Conservation (phyloP, 345 rosid genomes). For the Eucalyptus erythrocorys region DNA sequence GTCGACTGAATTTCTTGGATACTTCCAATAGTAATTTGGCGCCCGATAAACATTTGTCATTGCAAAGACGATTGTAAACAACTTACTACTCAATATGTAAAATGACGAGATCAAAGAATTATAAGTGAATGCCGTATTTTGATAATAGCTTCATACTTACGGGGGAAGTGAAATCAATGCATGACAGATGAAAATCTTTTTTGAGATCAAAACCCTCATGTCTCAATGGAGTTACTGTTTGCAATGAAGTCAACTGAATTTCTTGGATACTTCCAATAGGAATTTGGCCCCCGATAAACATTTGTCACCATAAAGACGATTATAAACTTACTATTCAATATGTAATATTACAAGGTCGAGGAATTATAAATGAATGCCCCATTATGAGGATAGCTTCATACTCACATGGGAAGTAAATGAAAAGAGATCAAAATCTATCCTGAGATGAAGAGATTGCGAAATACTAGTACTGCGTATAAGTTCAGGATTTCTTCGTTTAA, state of each 20-base stretch:
- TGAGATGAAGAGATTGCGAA: background rate
- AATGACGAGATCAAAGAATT: background rate
- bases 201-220: background rate
- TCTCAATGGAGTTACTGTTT: background rate
- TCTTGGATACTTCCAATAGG: background rate
- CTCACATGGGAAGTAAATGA: background rate
- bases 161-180: background rate
- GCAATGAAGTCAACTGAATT: background rate
- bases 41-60: background rate
- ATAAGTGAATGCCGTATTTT: background rate
- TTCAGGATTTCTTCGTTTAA: background rate
- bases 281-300: background rate
- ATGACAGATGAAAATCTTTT: background rate
- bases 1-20: background rate
- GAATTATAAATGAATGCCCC: background rate
- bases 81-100: background rate
- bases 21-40: background rate
- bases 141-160: background rate
- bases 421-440: too few relatives aligned
- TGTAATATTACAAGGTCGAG: background rate
- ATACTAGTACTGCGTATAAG: background rate
- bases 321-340: background rate
- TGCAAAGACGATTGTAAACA: background rate
- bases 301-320: background rate
- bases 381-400: background rate